A percentile compares a stretch with the other conserved stretches of the same genome.
Conservation (phyloP, 805 yeast genomes). For the Lipomyces lipofer region DNA sequence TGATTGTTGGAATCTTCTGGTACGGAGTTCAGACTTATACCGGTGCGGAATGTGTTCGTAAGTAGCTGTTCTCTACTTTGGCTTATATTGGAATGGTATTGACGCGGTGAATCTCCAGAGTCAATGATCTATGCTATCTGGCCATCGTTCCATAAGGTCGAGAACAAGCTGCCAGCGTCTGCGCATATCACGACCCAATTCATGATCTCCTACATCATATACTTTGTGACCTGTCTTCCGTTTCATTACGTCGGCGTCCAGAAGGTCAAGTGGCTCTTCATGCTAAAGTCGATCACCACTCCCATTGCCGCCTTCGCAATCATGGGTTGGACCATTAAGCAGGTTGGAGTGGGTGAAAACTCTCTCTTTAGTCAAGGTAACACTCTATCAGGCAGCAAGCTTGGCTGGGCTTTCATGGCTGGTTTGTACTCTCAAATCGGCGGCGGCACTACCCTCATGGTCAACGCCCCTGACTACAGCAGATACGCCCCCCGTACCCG, state of each 20-base stretch:
- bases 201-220: constrained; percentile 74
- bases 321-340: constrained; percentile 68
- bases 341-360: constrained; percentile 15
- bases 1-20: constrained; percentile 60
- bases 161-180: constrained; percentile 43
- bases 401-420: constrained; percentile 68
- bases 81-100: constrained; percentile 79
- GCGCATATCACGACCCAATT: constrained; percentile 45
- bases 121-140: constrained; percentile 75
- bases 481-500: constrained; percentile 47
- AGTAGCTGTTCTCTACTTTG: constrained; percentile 85
- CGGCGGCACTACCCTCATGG: constrained; percentile 43
- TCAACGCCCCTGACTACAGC: constrained; percentile 52
- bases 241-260: constrained; percentile 84
- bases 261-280: constrained; percentile 77
- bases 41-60: constrained; percentile 53
- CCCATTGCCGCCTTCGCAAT: constrained; percentile 85
- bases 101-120: too few species aligned
- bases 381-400: constrained; percentile 54
- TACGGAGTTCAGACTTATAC: constrained; percentile 49
- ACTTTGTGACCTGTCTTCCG: constrained; percentile 79
- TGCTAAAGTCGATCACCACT: constrained; percentile 73
- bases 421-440: constrained; percentile 55
- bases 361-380: constrained; percentile 19
- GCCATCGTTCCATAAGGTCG: constrained; percentile 44